These are phyloP conservation scores for Boeremia lycopersici DNA, from an alignment of 2,329 filamentous ascomycete species.

Conservation along the genomic window DNA sequence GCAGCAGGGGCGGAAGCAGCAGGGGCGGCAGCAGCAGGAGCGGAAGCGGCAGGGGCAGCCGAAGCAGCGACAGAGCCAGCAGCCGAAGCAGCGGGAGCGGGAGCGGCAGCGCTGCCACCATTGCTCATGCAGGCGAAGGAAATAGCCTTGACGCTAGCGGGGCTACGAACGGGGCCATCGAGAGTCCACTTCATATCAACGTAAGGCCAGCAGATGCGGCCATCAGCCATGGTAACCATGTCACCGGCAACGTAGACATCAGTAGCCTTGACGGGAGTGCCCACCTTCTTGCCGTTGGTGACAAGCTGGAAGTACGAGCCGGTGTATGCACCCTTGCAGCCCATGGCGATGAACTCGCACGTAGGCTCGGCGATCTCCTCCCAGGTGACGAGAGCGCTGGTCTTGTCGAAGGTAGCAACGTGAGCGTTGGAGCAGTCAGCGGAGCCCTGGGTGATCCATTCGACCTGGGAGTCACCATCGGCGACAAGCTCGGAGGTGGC, in stretches of 20 bases:
- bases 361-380: conserved; percentile 63
- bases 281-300: conserved; percentile 59
- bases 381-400: conserved; percentile 63
- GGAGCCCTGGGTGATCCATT: conserved; percentile 62
- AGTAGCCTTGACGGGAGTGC: conserved; percentile 55
- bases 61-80: too few species aligned
- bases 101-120: conserved; percentile 19
- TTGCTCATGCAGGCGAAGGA: conserved; percentile 60
- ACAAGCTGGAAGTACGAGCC: conserved; percentile 67
- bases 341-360: conserved; percentile 64
- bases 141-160: conserved; percentile 50
- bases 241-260: conserved; percentile 67
- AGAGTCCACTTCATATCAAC: conserved; percentile 60
- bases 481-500: conserved; percentile 61
- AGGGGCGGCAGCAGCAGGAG: background rate
- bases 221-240: conserved; percentile 65
- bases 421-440: conserved; percentile 65
- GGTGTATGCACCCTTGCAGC: conserved; percentile 63
- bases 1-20: conserved; percentile 5
- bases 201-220: conserved; percentile 67
- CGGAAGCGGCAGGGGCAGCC: background rate
- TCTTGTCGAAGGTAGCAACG: conserved; percentile 60
- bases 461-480: conserved; percentile 64
- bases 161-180: conserved; percentile 49
- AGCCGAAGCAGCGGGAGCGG: conserved; percentile 1